Conservation (phyloP, 352 stramenopile species). For the Phytopythium delawarense region DNA sequence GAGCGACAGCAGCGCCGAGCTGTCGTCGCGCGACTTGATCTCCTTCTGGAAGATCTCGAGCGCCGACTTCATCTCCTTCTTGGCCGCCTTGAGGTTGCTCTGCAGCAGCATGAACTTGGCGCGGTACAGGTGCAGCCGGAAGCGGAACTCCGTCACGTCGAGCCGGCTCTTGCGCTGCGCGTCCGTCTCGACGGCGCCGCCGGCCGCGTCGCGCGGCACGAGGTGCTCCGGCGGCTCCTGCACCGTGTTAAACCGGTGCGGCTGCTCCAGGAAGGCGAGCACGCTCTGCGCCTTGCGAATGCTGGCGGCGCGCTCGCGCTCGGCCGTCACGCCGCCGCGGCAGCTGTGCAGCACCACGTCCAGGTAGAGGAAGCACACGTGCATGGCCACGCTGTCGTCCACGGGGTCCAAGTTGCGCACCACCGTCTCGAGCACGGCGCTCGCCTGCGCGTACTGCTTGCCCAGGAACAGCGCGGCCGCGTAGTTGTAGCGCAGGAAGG, state of each 20-base stretch:
- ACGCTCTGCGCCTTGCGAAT: conserved; percentile 86
- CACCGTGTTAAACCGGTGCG: conserved; percentile 86
- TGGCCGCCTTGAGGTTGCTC: conserved; percentile 84
- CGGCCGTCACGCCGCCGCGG: conserved; percentile 75
- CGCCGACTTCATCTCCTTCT: conserved; percentile 92
- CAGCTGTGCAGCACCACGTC: conserved; percentile 90
- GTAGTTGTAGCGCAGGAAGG: conserved; percentile 90
- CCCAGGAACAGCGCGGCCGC: conserved; percentile 82
- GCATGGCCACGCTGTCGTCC: conserved; percentile 90
- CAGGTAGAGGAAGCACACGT: conserved; percentile 91
- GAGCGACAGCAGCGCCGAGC: conserved; percentile 19
- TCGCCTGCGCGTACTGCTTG: conserved; percentile 89
- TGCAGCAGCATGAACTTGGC: conserved; percentile 89
- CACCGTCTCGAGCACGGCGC: conserved; percentile 78
- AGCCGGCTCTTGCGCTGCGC: conserved; percentile 54
- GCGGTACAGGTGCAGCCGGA: conserved; percentile 90
- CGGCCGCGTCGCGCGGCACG: conserved; percentile 24
- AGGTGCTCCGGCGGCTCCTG: conserved; percentile 38
- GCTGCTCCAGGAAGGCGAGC: conserved; percentile 87
- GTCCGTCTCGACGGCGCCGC: conserved; percentile 37
- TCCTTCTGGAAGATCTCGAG: conserved; percentile 93
- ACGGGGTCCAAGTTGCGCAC: conserved; percentile 89
- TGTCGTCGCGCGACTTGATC: conserved; percentile 57
- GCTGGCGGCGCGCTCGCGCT: conserved; percentile 59
- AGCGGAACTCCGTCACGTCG: conserved; percentile 86